A percentile compares a stretch with the other conserved stretches of the same genome.
Evolutionary conservation across 2,329 filamentous ascomycete genomes (phyloP).

Genomic region (Diaporthe sp.): DNA sequence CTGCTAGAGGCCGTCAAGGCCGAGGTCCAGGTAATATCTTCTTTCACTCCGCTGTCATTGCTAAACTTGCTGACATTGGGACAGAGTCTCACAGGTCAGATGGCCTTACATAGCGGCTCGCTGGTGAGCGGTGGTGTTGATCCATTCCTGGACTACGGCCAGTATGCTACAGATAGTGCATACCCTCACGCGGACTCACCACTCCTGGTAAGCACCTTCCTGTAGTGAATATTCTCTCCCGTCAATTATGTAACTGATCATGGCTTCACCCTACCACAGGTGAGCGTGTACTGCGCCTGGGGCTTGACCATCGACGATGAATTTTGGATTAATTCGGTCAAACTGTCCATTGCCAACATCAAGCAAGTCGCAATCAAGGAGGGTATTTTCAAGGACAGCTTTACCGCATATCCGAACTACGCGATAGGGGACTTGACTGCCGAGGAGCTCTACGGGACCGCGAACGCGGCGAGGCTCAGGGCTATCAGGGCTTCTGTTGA

Average conservation of each 20-base stretch:
- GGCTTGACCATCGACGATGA: conserved; percentile 44
- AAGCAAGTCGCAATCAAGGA: conserved; percentile 48
- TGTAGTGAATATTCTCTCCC: too few species aligned
- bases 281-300: conserved; percentile 51
- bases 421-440: conserved; percentile 43
- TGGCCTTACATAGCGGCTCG: conserved; percentile 41
- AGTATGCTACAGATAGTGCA: conserved; percentile 49
- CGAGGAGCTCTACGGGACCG: conserved; percentile 43
- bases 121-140: conserved; percentile 49
- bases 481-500: conserved; percentile 44
- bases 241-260: neutral
- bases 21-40: conserved; percentile 43
- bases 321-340: conserved; percentile 47
- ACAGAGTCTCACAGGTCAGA: conserved; percentile 2
- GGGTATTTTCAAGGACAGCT: conserved; percentile 46
- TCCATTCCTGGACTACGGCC: conserved; percentile 49
- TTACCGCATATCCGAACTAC: conserved; percentile 48
- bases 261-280: conserved; percentile 37
- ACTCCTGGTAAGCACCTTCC: conserved; percentile 42
- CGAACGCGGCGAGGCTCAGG: conserved; percentile 44
- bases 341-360: conserved; percentile 44
- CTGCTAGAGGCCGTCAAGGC: conserved; percentile 46
- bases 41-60: neutral
- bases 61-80: neutral
- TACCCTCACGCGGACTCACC: conserved; percentile 49